phyloP scores from a whole-genome alignment of 495 filamentous ascomycete genomes.

The Margaritispora aquatica region DNA sequence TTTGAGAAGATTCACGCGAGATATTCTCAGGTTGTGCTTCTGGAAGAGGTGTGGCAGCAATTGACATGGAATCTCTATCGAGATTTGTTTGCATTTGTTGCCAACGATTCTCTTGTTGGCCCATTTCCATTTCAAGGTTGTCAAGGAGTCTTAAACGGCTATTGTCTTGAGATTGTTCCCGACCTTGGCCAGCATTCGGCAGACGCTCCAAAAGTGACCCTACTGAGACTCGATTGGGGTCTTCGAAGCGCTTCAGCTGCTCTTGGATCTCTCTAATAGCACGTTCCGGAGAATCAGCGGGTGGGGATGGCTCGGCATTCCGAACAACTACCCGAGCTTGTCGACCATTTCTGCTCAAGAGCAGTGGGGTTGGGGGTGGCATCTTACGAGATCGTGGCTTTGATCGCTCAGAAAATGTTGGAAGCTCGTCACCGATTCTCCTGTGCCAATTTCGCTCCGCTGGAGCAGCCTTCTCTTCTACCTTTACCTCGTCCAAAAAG shows the following conservation, averaged over 20 bases:
- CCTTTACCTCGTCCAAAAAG: slow-evolving; percentile 15
- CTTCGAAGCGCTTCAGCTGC: slow-evolving; percentile 32
- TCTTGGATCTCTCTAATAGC: slow-evolving; percentile 44
- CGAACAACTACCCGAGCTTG: slow-evolving; percentile 22
- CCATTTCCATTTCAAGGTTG: slow-evolving; percentile 48
- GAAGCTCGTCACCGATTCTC: slow-evolving; percentile 45
- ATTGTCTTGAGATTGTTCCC: slow-evolving; percentile 10
- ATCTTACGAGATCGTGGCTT: slow-evolving; percentile 27
- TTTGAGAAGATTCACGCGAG: slow-evolving; percentile 15
- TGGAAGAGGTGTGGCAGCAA: slow-evolving; percentile 29
- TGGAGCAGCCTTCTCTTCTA: slow-evolving; percentile 1
- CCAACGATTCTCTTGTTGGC: slow-evolving; percentile 43
- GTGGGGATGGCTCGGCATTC: slow-evolving; percentile 30
- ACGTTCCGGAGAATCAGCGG: slow-evolving; percentile 40
- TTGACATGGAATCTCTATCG: slow-evolving; percentile 41
- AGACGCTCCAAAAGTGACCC: slow-evolving; percentile 16
- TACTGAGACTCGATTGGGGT: slow-evolving; percentile 16
- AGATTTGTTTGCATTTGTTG: slow-evolving; percentile 41
- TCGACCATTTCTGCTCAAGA: slow-evolving; percentile 32
- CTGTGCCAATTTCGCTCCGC: slow-evolving; percentile 34
- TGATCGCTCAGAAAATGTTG: slow-evolving; percentile 41
- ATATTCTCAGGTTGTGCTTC: neutral
- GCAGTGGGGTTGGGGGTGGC: slow-evolving; percentile 42
- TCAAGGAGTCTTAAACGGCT: slow-evolving; percentile 35
- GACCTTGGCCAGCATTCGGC: slow-evolving; percentile 23